Percentiles rank a stretch among this genome's conserved stretches.
Conservation (phyloP, 1,284 basidiomycete species). For the Sanghuangporus sanghuang region DNA sequence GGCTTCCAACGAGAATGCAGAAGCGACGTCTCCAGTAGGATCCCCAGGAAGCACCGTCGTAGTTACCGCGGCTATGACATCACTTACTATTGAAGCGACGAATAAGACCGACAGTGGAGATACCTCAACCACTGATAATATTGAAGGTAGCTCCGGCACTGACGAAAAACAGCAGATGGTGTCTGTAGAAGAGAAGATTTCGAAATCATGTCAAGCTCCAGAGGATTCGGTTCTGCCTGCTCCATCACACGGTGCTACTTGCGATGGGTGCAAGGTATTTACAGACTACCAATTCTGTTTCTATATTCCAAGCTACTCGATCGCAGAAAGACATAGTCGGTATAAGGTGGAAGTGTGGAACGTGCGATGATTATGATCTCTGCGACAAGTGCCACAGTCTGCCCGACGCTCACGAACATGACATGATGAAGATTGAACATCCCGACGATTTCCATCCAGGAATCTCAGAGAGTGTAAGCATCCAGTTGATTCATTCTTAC, state of each 20-base stretch:
- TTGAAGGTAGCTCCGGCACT: not conserved
- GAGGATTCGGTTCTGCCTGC: not conserved
- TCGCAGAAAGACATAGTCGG: constrained; percentile 9
- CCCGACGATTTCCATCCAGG: constrained; percentile 15
- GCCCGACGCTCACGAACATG: constrained; percentile 19
- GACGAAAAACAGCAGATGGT: not conserved
- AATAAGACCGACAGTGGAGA: not conserved
- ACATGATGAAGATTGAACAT: constrained; percentile 19
- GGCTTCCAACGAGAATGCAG: not conserved
- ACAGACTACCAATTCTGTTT: not conserved
- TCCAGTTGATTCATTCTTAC: not conserved
- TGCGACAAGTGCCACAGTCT: constrained; percentile 20
- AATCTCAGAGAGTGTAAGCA: constrained; percentile 12
- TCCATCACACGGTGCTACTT: constrained; percentile 5
- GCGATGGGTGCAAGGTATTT: constrained; percentile 13
- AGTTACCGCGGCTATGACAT: not conserved
- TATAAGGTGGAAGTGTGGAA: constrained; percentile 17
- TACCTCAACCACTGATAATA: not conserved
- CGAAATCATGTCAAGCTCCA: not conserved
- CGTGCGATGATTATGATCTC: constrained; percentile 19
- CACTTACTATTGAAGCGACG: not conserved
- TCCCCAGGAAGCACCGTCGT: not conserved
- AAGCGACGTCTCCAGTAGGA: not conserved
- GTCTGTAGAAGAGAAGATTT: not conserved
- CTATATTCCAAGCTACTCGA: not conserved